Conservation (phyloP, 108 stramenopile species). For the Cylindrotheca fusiformis region DNA sequence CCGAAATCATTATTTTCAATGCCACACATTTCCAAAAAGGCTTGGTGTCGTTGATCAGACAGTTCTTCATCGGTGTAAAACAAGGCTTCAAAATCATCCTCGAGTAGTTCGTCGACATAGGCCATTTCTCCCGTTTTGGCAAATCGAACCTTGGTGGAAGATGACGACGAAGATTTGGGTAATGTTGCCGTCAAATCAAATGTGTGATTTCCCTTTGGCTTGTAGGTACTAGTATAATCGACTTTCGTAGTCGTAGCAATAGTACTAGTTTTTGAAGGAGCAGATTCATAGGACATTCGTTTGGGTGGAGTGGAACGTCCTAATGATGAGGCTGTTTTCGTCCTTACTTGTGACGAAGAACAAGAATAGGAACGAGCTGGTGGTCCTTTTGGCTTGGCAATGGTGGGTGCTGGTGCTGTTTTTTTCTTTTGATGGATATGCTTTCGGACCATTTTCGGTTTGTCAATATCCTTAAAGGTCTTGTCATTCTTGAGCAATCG, state of each 20-base stretch:
- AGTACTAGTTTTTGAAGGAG: not conserved
- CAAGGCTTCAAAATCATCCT: conserved; percentile 3
- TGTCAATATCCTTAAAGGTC: not conserved
- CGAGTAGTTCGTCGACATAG: too few relatives aligned
- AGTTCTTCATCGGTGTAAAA: conserved; percentile 26
- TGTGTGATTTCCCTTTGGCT: not conserved
- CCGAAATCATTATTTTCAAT: not conserved
- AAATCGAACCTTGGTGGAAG: not conserved
- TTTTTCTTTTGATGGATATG: not conserved
- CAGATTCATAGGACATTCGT: too few relatives aligned
- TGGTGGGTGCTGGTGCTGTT: not conserved
- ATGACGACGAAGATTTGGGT: not conserved
- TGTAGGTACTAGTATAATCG: not conserved
- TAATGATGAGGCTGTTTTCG: not conserved
- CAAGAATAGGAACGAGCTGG: not conserved
- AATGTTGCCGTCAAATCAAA: not conserved
- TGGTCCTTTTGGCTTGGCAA: not conserved
- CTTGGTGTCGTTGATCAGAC: conserved; percentile 1
- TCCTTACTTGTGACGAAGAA: not conserved
- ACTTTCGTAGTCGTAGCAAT: not conserved
- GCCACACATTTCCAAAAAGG: conserved; percentile 4
- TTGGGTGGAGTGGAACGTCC: too few relatives aligned
- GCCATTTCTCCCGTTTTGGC: too few relatives aligned
- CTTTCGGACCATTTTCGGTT: not conserved
- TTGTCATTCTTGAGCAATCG: not conserved